These are phyloP conservation scores for Helicocarpus griseus DNA, from an alignment of 2,329 filamentous ascomycete genomes.

Conservation along the genomic window DNA sequence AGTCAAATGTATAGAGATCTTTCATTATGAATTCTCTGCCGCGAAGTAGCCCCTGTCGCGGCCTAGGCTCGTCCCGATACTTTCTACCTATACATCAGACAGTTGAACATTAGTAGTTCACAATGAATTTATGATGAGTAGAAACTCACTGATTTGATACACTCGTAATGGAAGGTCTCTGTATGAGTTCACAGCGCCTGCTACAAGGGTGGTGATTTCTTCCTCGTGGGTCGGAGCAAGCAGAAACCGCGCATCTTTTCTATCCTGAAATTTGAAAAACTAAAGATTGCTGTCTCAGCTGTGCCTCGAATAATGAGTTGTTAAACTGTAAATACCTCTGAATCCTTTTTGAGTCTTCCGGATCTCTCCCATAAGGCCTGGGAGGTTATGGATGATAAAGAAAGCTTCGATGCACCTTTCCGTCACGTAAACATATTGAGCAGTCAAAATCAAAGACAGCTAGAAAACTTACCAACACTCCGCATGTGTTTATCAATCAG, in stretches of 20 bases:
- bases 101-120: not conserved
- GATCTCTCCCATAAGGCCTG: conserved; percentile 75
- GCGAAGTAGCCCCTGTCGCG: conserved; percentile 76
- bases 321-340: conserved; percentile 50
- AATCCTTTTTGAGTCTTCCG: conserved; percentile 64
- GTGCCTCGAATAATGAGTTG: not conserved
- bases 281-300: conserved; percentile 25
- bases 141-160: conserved; percentile 69
- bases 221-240: conserved; percentile 93
- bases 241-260: conserved; percentile 64
- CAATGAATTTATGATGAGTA: conserved; percentile 3
- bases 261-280: conserved; percentile 72
- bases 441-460: not conserved
- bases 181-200: conserved; percentile 65
- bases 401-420: conserved; percentile 68
- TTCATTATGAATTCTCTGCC: conserved; percentile 96
- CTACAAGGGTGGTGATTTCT: conserved; percentile 79
- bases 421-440: conserved; percentile 13
- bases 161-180: conserved; percentile 76
- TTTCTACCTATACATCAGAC: conserved; percentile 56
- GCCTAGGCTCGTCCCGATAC: conserved; percentile 85
- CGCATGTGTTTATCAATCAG: conserved; percentile 87
- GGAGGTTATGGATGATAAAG: conserved; percentile 76
- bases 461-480: conserved; percentile 46
- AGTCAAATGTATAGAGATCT: conserved; percentile 92